Evolutionary conservation across 495 filamentous ascomycete genomes (phyloP).

Genomic region (Xylaria scruposa): DNA sequence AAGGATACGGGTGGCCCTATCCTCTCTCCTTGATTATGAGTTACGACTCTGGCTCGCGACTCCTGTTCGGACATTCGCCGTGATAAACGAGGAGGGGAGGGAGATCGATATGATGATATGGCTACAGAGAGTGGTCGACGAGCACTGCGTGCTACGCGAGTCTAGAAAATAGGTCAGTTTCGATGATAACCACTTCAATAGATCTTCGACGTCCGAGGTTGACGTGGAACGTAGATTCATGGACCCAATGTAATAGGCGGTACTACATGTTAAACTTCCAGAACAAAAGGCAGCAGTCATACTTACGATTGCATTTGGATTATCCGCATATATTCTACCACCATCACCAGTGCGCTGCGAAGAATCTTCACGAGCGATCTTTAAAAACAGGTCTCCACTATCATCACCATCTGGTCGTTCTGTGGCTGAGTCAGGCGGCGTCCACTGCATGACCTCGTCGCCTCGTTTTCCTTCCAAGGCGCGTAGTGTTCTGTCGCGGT

Average conservation of each 20-base stretch:
- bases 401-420: slow-evolving; percentile 54
- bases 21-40: slow-evolving; percentile 40
- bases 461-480: slow-evolving; percentile 54
- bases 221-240: neutral
- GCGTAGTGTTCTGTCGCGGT: slow-evolving; percentile 57
- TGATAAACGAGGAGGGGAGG: slow-evolving; percentile 46
- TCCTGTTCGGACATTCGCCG: slow-evolving; percentile 58
- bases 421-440: slow-evolving; percentile 49
- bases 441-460: slow-evolving; percentile 48
- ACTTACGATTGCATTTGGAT: slow-evolving; percentile 52
- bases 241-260: slow-evolving; percentile 8
- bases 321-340: slow-evolving; percentile 40
- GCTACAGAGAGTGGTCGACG: slow-evolving; percentile 56
- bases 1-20: slow-evolving; percentile 39
- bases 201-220: neutral
- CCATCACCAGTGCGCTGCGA: slow-evolving; percentile 42
- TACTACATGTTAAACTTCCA: slow-evolving; percentile 20
- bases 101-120: slow-evolving; percentile 36
- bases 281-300: slow-evolving; percentile 26
- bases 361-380: slow-evolving; percentile 57
- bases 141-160: slow-evolving; percentile 46
- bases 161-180: slow-evolving; percentile 39
- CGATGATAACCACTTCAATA: neutral
- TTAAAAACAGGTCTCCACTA: slow-evolving; percentile 61
- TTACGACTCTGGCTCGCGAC: slow-evolving; percentile 39